Conservation (phyloP, 768 basidiomycete species). For the Psilocybe cubensis region DNA sequence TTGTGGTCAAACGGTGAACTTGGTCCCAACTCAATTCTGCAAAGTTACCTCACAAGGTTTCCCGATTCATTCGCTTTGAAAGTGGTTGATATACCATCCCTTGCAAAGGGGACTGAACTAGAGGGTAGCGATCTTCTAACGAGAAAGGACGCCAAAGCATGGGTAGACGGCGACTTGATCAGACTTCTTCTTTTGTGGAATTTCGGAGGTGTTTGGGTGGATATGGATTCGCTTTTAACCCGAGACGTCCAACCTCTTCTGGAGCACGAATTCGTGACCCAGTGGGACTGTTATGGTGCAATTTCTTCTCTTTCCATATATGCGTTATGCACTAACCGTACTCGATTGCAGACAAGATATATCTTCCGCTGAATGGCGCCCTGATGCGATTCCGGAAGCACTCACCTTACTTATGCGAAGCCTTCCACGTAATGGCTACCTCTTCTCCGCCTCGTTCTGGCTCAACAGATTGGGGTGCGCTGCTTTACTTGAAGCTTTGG, state of each 20-base stretch:
- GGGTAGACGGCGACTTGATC: constrained; percentile 96
- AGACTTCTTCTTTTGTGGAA: constrained; percentile 87
- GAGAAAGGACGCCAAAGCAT: constrained; percentile 77
- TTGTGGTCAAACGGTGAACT: constrained; percentile 94
- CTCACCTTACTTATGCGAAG: constrained; percentile 97
- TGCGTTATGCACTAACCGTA: neutral
- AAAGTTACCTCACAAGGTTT: constrained; percentile 59
- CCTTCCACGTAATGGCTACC: constrained; percentile 87
- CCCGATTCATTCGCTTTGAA: constrained; percentile 75
- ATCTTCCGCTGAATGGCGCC: constrained; percentile 84
- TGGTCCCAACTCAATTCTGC: constrained; percentile 55
- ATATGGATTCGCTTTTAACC: constrained; percentile 95
- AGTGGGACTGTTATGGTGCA: constrained; percentile 98
- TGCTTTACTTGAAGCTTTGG: constrained; percentile 91
- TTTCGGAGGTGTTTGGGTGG: constrained; percentile 93
- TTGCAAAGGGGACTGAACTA: constrained; percentile 81
- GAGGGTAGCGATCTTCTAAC: constrained; percentile 64
- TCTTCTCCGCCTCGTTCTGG: constrained; percentile 72
- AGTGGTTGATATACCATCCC: constrained; percentile 62
- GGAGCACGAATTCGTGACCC: constrained; percentile 96
- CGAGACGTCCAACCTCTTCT: constrained; percentile 84
- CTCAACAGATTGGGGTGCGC: constrained; percentile 93
- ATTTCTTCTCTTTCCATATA: neutral
- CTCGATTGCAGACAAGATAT: constrained; percentile 39
- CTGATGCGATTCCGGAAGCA: constrained; percentile 90